Evolutionary conservation across 257 asterid species (phyloP).

Genomic region (Eustoma russellianum): DNA sequence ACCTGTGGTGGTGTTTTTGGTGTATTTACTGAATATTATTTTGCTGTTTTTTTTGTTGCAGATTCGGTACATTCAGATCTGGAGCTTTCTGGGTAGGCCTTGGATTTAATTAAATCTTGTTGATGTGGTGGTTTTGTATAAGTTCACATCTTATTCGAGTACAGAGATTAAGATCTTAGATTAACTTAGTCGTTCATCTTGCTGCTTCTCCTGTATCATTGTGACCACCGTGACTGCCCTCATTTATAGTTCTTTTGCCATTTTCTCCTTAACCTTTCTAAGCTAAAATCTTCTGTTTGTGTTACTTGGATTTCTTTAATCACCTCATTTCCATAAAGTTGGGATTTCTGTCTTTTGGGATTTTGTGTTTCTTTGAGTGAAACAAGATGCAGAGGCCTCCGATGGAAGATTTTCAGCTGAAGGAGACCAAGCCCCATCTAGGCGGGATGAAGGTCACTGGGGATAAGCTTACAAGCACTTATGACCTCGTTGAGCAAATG

Average conservation of each 20-base stretch:
- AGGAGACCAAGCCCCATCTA: slow-evolving; percentile 45
- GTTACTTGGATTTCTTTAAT: neutral
- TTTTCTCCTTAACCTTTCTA: neutral
- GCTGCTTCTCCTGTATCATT: neutral
- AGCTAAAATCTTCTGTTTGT: neutral
- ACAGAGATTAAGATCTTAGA: slow-evolving; percentile 9
- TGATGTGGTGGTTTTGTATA: neutral
- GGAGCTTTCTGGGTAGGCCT: slow-evolving; percentile 27
- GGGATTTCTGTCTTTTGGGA: too few relatives aligned
- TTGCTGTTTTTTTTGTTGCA: slow-evolving; percentile 15
- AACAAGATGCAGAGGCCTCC: slow-evolving; percentile 36
- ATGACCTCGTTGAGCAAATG: slow-evolving; percentile 53
- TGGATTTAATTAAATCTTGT: slow-evolving; percentile 19
- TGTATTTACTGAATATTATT: neutral
- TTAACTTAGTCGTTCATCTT: slow-evolving; percentile 9
- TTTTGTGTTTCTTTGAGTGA: slow-evolving; percentile 3
- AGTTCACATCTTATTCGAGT: neutral
- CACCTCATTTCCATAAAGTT: neutral
- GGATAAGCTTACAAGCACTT: slow-evolving; percentile 44
- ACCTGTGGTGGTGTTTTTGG: neutral
- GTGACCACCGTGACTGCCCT: neutral
- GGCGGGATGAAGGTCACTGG: slow-evolving; percentile 38
- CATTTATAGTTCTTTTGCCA: neutral
- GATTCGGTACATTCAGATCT: slow-evolving; percentile 55
- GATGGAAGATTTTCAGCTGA: slow-evolving; percentile 36